phyloP scores from a whole-genome alignment of 768 basidiomycete genomes.

The Amanita rimosa region DNA sequence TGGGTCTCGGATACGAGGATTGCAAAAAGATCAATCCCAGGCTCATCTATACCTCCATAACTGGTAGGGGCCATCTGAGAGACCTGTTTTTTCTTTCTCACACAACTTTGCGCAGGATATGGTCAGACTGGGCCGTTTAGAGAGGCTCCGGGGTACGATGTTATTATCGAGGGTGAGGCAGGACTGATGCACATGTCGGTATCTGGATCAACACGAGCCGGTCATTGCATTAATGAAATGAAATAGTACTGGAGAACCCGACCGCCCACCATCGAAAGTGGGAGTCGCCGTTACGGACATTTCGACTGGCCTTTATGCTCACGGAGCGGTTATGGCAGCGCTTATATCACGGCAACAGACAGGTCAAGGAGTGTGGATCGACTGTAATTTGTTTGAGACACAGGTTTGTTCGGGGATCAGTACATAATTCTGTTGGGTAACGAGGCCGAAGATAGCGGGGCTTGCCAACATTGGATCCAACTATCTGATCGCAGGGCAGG shows the following conservation, averaged over 20 bases:
- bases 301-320: constrained; percentile 80
- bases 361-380: constrained; percentile 83
- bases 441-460: constrained; percentile 60
- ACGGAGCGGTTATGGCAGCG: constrained; percentile 88
- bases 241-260: constrained; percentile 75
- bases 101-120: constrained; percentile 19
- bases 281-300: constrained; percentile 91
- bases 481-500: constrained; percentile 78
- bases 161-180: constrained; percentile 79
- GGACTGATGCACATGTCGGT: constrained; percentile 86
- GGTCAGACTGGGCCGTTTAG: constrained; percentile 84
- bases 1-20: constrained; percentile 83
- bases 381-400: constrained; percentile 86
- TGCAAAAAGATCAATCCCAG: constrained; percentile 66
- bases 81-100: background rate
- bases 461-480: constrained; percentile 90
- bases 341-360: constrained; percentile 75
- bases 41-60: constrained; percentile 83
- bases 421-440: background rate
- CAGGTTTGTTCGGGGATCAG: constrained; percentile 32
- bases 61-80: constrained; percentile 34
- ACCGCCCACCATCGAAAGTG: constrained; percentile 84
- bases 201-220: background rate
- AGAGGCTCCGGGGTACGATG: constrained; percentile 80
- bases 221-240: constrained; percentile 4